Conservation (phyloP, 305 asterid genomes). For the Stenogyne calaminthoides region DNA sequence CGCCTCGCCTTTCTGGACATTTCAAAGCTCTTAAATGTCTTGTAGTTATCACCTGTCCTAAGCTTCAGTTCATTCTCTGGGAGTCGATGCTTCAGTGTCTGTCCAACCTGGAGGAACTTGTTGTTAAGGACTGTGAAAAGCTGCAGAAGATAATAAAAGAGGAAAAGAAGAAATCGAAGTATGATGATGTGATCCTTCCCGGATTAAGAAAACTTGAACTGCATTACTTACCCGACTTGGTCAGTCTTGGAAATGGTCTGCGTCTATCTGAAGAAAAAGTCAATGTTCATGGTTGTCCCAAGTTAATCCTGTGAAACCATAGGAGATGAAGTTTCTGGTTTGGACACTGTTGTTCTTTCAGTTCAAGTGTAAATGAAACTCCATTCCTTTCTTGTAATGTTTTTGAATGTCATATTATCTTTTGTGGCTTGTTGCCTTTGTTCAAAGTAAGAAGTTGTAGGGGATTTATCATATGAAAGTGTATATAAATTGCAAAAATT, state of each 20-base stretch:
- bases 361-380: not conserved
- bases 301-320: not conserved
- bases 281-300: slow-evolving; percentile 12
- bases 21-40: slow-evolving; percentile 16
- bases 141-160: slow-evolving; percentile 11
- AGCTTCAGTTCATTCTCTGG: slow-evolving; percentile 16
- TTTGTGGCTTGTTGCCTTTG: not conserved
- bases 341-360: not conserved
- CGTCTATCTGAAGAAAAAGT: not conserved
- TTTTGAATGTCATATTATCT: not conserved
- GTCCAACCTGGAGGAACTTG: slow-evolving; percentile 16
- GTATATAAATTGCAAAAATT: not conserved
- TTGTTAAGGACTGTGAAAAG: slow-evolving; percentile 20
- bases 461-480: not conserved
- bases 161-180: not conserved
- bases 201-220: slow-evolving; percentile 7
- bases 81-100: slow-evolving; percentile 16
- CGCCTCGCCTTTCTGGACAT: not conserved
- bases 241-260: slow-evolving; percentile 24
- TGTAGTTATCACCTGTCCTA: slow-evolving; percentile 6
- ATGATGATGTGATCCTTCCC: not conserved
- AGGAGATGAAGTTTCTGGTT: not conserved
- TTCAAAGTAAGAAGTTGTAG: not conserved
- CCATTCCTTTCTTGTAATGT: not conserved
- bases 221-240: slow-evolving; percentile 9